These are phyloP conservation scores for Colletotrichum spinosum DNA, from an alignment of 2,329 filamentous ascomycete species.

Conservation along the genomic window DNA sequence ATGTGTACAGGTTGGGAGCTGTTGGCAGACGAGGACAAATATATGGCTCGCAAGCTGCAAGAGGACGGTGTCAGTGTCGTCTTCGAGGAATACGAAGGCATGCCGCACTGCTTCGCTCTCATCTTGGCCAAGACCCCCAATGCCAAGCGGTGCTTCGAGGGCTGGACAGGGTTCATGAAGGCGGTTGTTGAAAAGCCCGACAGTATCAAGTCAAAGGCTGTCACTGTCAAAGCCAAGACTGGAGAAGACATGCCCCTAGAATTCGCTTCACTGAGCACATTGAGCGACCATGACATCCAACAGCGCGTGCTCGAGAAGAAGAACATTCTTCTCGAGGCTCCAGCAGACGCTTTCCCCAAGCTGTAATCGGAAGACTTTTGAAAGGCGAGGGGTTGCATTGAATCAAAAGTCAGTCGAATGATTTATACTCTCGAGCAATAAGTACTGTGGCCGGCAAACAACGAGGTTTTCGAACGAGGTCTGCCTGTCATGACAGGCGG, in stretches of 20 bases:
- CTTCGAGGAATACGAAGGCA: slow-evolving; percentile 81
- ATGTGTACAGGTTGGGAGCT: slow-evolving; percentile 78
- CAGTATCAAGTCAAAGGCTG: slow-evolving; percentile 54
- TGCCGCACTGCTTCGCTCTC: slow-evolving; percentile 81
- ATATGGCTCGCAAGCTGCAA: slow-evolving; percentile 67
- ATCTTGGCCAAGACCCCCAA: slow-evolving; percentile 61
- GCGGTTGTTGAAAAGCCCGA: slow-evolving; percentile 50
- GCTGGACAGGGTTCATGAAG: slow-evolving; percentile 68
- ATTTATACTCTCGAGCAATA: neutral
- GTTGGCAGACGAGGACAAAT: slow-evolving; percentile 74
- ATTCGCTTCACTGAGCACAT: slow-evolving; percentile 55
- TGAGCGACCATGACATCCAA: slow-evolving; percentile 56
- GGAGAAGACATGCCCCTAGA: slow-evolving; percentile 60
- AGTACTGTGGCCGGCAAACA: too few relatives aligned
- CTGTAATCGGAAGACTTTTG: slow-evolving; percentile 39
- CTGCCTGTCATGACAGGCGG: too few relatives aligned
- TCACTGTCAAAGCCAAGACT: slow-evolving; percentile 61
- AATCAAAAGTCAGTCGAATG: neutral
- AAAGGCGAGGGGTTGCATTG: neutral
- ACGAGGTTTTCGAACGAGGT: too few relatives aligned
- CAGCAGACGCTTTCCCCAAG: slow-evolving; percentile 45
- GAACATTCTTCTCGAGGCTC: slow-evolving; percentile 6
- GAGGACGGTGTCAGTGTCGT: slow-evolving; percentile 69
- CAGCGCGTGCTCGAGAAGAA: slow-evolving; percentile 50
- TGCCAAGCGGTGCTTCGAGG: slow-evolving; percentile 63